Evolutionary conservation across 108 stramenopile genomes (phyloP), one percentile per base, ranked within the genome.

Genomic region (Nitzschia sp.): DNA sequence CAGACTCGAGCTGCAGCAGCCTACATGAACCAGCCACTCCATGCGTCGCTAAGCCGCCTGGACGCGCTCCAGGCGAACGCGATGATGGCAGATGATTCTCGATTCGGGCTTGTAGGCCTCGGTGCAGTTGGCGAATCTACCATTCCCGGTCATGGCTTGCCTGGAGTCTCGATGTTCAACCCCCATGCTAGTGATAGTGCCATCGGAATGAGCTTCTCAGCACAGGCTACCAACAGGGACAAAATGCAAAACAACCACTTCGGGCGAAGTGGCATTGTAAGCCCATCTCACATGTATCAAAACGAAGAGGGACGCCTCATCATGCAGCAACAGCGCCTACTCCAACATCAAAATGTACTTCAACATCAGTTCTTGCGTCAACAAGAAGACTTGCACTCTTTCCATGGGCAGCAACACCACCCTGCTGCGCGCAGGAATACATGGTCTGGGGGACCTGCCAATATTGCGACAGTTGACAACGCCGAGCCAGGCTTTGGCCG

Each of bases 381-480:
- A 13, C 38, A 42, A 42, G 38, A 42, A 13, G 38, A 42, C 38
- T 9, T 42, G 38, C 6, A 9, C 6, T 42, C 6, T 42, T n/a
- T n/a, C n/a, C 9, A 13, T 42, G 38, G 9, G 38, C 38, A 42
- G 6, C 38, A 42, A 42, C 38, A 42, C 6, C 38, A 42, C 38
- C 38, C 38, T 42, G 38, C 38, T 42, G 38, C 38, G 13, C 38
- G 38, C 23, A 27, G 61, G 17, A 62, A 62, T 31, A 45, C 61
- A 23, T 62, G 61, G 61, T 62, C 61, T 42, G 61, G 61, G 5
- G n/a, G n/a, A n/a, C 38, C 38, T 42, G 13, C 38, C 38, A 42
- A 42, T 13, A 42, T 13, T 13, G 38, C 13, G 13, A 13, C 38
- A 13, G 13, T 6, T 13, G 38, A 13, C 13, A 6, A 6, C 13